Conservation (phyloP, 306 rosid species). For the Ochetophila trinervis region DNA sequence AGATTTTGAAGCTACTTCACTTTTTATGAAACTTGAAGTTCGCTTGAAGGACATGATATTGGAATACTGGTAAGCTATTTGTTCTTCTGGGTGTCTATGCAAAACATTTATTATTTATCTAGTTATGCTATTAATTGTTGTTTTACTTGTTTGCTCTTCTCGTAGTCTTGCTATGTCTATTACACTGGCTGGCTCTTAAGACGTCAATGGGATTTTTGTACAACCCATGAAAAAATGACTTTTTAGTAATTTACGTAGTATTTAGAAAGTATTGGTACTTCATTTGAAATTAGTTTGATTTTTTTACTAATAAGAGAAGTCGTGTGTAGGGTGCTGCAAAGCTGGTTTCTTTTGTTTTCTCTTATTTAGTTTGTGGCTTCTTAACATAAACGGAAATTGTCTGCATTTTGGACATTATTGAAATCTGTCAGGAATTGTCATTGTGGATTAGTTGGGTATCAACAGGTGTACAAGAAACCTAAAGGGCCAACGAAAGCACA, state of each 20-base stretch:
- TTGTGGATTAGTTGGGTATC: constrained; percentile 71
- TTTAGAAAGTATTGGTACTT: neutral
- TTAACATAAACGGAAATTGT: constrained; percentile 1
- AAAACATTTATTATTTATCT: neutral
- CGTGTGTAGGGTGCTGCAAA: neutral
- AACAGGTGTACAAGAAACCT: constrained; percentile 30
- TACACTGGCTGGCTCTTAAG: neutral
- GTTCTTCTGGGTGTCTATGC: neutral
- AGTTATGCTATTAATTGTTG: neutral
- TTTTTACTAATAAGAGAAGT: neutral
- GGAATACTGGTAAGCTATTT: constrained; percentile 76
- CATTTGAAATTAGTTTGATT: neutral
- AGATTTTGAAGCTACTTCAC: constrained; percentile 87
- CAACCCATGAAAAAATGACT: neutral
- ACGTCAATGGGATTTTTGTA: neutral
- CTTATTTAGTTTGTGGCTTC: neutral
- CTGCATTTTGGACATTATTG: constrained; percentile 11
- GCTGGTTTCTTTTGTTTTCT: neutral
- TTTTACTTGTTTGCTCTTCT: neutral
- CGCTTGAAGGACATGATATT: constrained; percentile 85
- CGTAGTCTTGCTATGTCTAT: neutral
- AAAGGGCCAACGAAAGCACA: constrained; percentile 11
- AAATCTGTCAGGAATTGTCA: constrained; percentile 64
- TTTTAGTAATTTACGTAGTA: neutral
- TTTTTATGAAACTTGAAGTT: constrained; percentile 81